phyloP scores from a whole-genome alignment of 805 yeast species.

The Trichomonascus vanleenenianus region DNA sequence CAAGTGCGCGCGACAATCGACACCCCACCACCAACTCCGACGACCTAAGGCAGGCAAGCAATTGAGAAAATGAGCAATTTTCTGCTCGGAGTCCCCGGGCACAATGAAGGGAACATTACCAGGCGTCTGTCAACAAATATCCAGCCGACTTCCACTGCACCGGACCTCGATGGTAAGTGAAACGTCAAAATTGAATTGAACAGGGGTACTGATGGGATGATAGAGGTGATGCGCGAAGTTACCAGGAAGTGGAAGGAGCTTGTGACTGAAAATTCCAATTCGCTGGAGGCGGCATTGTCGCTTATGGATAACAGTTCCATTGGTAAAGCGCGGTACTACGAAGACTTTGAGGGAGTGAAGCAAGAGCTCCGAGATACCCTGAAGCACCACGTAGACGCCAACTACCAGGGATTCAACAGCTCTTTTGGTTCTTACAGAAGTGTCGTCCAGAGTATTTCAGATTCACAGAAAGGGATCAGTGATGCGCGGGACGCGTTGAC shows the following conservation, averaged over 20 bases:
- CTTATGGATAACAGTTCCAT: slow-evolving; percentile 81
- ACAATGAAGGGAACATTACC: slow-evolving; percentile 8
- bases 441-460: slow-evolving; percentile 53
- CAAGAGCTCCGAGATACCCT: slow-evolving; percentile 49
- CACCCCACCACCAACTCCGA: too few species aligned
- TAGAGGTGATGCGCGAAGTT: slow-evolving; percentile 24
- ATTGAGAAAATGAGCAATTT: slow-evolving; percentile 7
- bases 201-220: not conserved
- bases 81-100: slow-evolving; percentile 6
- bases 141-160: slow-evolving; percentile 4
- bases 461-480: slow-evolving; percentile 53
- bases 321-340: slow-evolving; percentile 71
- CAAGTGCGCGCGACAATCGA: too few species aligned
- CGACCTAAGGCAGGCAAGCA: not conserved
- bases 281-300: slow-evolving; percentile 77
- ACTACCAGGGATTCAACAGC: slow-evolving; percentile 76
- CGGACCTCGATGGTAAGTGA: slow-evolving; percentile 7
- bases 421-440: slow-evolving; percentile 78
- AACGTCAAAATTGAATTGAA: not conserved
- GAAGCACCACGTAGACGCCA: slow-evolving; percentile 59
- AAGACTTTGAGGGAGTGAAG: slow-evolving; percentile 58
- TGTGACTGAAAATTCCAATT: slow-evolving; percentile 53
- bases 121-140: slow-evolving; percentile 14
- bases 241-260: slow-evolving; percentile 44
- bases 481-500: slow-evolving; percentile 42